phyloP scores from a whole-genome alignment of 345 rosid genomes.

The Eucalyptus polyanthemos region DNA sequence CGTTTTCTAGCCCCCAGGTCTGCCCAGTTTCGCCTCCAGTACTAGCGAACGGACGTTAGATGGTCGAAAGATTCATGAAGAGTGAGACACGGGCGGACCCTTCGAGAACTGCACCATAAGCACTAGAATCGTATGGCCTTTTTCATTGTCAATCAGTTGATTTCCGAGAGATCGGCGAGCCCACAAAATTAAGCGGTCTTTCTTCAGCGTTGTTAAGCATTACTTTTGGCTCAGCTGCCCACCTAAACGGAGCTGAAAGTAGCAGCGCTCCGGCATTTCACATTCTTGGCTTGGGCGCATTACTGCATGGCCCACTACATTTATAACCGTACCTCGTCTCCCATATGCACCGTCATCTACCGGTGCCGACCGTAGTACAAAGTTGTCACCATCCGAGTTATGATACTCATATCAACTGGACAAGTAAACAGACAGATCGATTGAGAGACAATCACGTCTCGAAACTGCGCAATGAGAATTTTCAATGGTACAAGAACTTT shows the following conservation, averaged over 20 bases:
- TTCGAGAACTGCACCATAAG: neutral
- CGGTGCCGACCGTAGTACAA: neutral
- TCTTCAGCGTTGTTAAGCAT: neutral
- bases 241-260: neutral
- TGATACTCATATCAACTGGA: neutral
- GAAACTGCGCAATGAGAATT: neutral
- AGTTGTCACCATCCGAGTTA: neutral
- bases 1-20: neutral
- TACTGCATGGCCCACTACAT: neutral
- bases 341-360: neutral
- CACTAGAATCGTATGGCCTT: neutral
- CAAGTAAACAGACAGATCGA: neutral
- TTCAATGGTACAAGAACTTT: neutral
- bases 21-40: neutral
- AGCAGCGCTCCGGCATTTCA: neutral
- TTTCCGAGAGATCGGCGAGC: neutral
- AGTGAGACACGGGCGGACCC: neutral
- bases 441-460: neutral
- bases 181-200: neutral
- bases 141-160: neutral
- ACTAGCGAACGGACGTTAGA: neutral
- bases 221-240: neutral
- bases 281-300: neutral
- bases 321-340: neutral
- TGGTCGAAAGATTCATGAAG: neutral